phyloP scores from a whole-genome alignment of 257 asterid genomes.

The Solanum commersonii region DNA sequence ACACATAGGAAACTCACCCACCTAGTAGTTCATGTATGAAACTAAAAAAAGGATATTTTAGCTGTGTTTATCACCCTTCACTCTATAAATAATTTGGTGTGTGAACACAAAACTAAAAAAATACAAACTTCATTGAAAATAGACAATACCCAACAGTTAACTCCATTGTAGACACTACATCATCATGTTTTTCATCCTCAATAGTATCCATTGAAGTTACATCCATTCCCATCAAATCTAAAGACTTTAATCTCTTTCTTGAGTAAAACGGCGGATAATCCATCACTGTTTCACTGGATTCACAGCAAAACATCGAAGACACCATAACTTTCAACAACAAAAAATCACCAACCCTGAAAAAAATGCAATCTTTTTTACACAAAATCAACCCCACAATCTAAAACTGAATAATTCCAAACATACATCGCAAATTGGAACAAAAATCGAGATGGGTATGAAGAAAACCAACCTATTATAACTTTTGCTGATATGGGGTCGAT shows the following conservation, averaged over 20 bases:
- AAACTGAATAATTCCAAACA: not conserved
- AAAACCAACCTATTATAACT: not conserved
- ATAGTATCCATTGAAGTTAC: not conserved
- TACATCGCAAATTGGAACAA: not conserved
- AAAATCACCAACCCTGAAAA: too few relatives aligned
- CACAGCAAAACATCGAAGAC: not conserved
- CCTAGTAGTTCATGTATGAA: not conserved
- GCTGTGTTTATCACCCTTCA: not conserved
- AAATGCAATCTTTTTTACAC: not conserved
- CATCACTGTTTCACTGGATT: not conserved
- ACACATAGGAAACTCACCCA: not conserved
- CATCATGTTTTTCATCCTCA: not conserved
- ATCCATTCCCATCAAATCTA: not conserved
- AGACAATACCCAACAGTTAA: conserved; percentile 14
- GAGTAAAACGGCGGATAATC: not conserved
- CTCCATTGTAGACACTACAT: conserved; percentile 11
- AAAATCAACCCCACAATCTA: not conserved
- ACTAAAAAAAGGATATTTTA: not conserved
- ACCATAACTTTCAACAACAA: not conserved
- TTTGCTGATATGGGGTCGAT: not conserved
- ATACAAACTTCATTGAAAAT: not conserved
- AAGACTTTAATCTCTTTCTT: not conserved
- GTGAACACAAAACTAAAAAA: not conserved
- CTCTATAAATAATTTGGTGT: not conserved
- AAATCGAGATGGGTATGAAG: not conserved